These are phyloP conservation scores for Hypoxylon subgilvum DNA, from an alignment of 495 filamentous ascomycete species.

Conservation along the genomic window DNA sequence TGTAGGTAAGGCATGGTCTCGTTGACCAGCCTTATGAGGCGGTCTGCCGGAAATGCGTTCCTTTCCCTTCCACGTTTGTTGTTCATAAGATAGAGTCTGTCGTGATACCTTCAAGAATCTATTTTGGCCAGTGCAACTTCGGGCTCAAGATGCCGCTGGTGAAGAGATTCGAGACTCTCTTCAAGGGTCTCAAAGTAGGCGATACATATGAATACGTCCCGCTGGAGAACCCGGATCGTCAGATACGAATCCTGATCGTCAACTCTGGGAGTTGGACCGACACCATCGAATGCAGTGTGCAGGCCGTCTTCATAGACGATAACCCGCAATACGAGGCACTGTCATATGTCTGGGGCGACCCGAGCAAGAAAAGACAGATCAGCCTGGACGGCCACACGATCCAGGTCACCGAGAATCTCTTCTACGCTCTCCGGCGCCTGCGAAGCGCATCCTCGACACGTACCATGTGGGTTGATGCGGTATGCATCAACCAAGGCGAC, in stretches of 20 bases:
- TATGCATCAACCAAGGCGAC: slow-evolving; percentile 35
- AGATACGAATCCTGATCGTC: neutral
- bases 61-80: neutral
- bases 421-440: slow-evolving; percentile 11
- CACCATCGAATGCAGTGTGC: neutral
- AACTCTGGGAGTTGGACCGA: neutral
- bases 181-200: neutral
- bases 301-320: neutral
- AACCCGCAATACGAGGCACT: slow-evolving; percentile 7
- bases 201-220: neutral
- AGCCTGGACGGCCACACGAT: neutral
- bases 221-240: neutral
- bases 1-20: no score
- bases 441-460: neutral
- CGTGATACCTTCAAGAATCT: no score
- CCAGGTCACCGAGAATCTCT: slow-evolving; percentile 24
- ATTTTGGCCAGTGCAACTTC: no score
- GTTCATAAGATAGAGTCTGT: no score
- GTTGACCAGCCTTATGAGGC: no score
- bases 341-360: slow-evolving; percentile 30
- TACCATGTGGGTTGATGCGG: slow-evolving; percentile 7
- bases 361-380: no score
- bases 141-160: no score
- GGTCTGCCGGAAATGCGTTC: neutral
- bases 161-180: neutral